phyloP scores from a whole-genome alignment of 306 rosid genomes.

The Medicago arabica region DNA sequence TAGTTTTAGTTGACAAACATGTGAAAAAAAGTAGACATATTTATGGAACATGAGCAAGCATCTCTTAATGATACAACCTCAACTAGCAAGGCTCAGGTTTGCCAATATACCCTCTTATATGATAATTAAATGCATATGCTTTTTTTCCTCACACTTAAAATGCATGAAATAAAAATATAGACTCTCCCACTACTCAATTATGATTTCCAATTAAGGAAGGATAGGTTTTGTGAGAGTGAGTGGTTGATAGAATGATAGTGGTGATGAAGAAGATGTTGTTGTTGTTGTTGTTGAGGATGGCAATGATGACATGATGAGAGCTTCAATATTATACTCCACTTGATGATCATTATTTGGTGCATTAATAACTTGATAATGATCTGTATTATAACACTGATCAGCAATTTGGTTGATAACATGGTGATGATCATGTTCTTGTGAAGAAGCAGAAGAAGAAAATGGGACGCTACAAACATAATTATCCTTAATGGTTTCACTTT shows the following conservation, averaged over 20 bases:
- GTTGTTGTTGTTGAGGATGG: conserved; percentile 47
- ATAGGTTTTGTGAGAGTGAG: conserved; percentile 35
- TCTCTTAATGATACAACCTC: conserved; percentile 35
- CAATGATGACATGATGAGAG: conserved; percentile 44
- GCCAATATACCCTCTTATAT: conserved; percentile 34
- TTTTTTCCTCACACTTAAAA: no score
- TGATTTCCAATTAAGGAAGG: conserved; percentile 41
- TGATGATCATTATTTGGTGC: conserved; percentile 35
- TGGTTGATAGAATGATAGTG: conserved; percentile 40
- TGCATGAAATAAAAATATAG: conserved; percentile 35
- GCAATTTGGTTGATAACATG: conserved; percentile 8
- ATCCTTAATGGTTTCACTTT: conserved; percentile 48
- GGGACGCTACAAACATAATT: conserved; percentile 47
- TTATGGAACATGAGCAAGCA: conserved; percentile 45
- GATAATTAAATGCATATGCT: conserved; percentile 38
- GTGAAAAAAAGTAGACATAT: conserved; percentile 44
- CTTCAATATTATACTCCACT: conserved; percentile 58
- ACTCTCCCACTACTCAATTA: no score
- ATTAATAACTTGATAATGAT: conserved; percentile 25
- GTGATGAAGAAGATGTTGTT: conserved; percentile 31
- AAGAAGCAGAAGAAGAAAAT: conserved; percentile 43
- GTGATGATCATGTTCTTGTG: conserved; percentile 46
- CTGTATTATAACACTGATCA: conserved; percentile 23
- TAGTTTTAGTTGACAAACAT: conserved; percentile 47
- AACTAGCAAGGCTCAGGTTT: conserved; percentile 47